Conservation (phyloP, 192 early-diverging fungal species). For the Umbelopsis ramanniana region DNA sequence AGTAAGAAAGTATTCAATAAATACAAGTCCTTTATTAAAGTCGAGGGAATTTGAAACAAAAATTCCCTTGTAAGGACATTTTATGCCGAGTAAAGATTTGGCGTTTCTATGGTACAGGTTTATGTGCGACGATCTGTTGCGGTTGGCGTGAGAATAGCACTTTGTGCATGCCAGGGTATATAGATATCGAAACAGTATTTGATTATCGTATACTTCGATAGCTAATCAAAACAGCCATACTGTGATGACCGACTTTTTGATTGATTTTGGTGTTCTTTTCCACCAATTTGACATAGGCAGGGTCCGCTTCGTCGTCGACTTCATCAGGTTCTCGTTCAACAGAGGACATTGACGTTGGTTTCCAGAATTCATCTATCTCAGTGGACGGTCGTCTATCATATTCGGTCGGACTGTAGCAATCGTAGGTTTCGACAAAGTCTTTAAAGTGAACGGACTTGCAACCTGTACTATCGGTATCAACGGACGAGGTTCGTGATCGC, state of each 20-base stretch:
- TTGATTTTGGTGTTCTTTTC: conserved; percentile 11
- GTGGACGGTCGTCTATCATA: conserved; percentile 10
- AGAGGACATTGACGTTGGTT: neutral
- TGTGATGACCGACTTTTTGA: conserved; percentile 16
- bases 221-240: conserved; percentile 8
- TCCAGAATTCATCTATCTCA: neutral
- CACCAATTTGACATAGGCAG: neutral
- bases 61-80: neutral
- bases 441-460: conserved; percentile 6
- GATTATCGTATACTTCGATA: conserved; percentile 5
- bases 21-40: conserved; percentile 9
- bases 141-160: neutral
- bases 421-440: conserved; percentile 13
- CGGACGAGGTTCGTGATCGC: neutral
- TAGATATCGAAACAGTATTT: too few relatives aligned
- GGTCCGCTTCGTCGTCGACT: neutral
- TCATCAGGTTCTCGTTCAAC: neutral
- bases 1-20: conserved; percentile 10
- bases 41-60: neutral
- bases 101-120: neutral
- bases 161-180: too few relatives aligned
- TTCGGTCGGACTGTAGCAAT: conserved; percentile 1
- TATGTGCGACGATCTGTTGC: neutral
- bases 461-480: neutral
- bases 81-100: neutral